Base-by-base conservation (phyloP, 2,329 filamentous ascomycete species). In the Microascus cirrosus region DNA sequence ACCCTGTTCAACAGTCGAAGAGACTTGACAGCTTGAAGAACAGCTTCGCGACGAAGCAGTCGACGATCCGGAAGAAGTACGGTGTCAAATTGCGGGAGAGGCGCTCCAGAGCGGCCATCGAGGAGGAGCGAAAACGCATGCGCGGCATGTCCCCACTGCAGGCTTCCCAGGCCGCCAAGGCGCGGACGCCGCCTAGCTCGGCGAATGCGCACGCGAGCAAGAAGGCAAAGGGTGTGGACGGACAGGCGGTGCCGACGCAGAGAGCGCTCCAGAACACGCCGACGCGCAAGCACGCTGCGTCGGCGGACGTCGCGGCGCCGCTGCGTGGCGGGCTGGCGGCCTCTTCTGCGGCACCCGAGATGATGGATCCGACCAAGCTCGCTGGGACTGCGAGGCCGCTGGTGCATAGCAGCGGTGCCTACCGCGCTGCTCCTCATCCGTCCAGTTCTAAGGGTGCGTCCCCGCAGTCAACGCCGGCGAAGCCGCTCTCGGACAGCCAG, bases 11-110 rank as follows among this genome's bases (percentile, higher is more conserved):
- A 15, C 20, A 53, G 39, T 61, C 69, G 64, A 55, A 69, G 61
- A 59, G 61, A 53, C 56, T 81, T 0, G 70, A 73, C 0, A 74
- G 70, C 11, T 62, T 82, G 1, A 75, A 75, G 48, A 83, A 82
- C 61, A 74, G 74, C 2, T 80, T 78, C 62, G 77, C 77, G 51
- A 81, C 78, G 2, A 81, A 79, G 59, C 79, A 81, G 64, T 81
- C 77, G 57, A 73, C 73, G n/a, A 77, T 81, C 2, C 74, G 81
- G 13, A 83, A 81, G 64, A 81, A 76, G 60, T 83, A 77, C 60
- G 80, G 80, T n/a, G 78, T 84, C 35, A 73, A 74, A 1, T 70
- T 83, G 15, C 74, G 78, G 0, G 72, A 76, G 61, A 70, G 78
- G 13, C 75, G 79, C 0, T 74, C 74, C 2, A 74, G 66, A 60